Evolutionary conservation across 768 basidiomycete species (phyloP).

Genomic region (Mycena galericulata): DNA sequence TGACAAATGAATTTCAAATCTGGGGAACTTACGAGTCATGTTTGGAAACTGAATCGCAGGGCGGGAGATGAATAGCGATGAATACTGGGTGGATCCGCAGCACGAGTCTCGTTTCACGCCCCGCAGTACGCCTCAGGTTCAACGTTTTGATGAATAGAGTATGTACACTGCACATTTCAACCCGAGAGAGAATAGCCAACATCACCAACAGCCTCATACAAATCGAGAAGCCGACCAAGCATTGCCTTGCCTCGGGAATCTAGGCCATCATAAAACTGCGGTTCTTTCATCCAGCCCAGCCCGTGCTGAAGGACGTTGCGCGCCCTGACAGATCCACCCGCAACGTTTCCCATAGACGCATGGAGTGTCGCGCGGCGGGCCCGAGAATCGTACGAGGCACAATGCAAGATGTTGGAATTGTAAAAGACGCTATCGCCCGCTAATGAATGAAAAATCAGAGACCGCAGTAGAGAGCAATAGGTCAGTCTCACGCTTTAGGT

Average conservation of each 20-base stretch:
- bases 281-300: conserved; percentile 74
- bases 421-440: conserved; percentile 86
- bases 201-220: conserved; percentile 60
- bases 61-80: too few relatives aligned
- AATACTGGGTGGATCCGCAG: too few relatives aligned
- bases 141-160: too few relatives aligned
- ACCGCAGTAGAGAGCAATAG: neutral
- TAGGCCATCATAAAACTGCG: conserved; percentile 59
- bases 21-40: neutral
- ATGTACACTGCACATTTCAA: too few relatives aligned
- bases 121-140: too few relatives aligned
- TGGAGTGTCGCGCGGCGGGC: conserved; percentile 74
- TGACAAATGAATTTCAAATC: neutral
- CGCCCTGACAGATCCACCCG: conserved; percentile 72
- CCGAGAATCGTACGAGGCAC: conserved; percentile 68
- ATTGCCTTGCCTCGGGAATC: conserved; percentile 61
- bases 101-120: too few relatives aligned
- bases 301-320: conserved; percentile 84
- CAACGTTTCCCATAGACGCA: conserved; percentile 71
- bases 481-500: conserved; percentile 61
- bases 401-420: conserved; percentile 83
- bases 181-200: conserved; percentile 66
- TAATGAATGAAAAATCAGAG: conserved; percentile 39
- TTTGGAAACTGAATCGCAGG: too few relatives aligned
- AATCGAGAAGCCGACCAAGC: conserved; percentile 67